phyloP scores from a whole-genome alignment of 768 basidiomycete species.

The Mycena indigotica region DNA sequence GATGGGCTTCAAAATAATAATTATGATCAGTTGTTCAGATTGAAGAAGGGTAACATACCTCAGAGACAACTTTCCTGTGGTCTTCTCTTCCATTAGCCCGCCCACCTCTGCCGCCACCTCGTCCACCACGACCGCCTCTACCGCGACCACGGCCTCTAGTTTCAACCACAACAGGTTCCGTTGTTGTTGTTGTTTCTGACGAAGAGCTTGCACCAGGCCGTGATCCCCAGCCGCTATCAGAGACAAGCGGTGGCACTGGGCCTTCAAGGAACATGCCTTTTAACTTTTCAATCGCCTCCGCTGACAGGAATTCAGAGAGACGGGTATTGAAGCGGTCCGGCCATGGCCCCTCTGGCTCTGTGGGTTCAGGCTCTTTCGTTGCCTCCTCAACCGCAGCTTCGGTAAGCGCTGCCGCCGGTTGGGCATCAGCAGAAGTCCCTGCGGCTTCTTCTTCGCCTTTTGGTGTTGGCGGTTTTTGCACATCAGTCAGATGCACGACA shows the following conservation, averaged over 20 bases:
- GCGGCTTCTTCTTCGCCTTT: conserved; percentile 39
- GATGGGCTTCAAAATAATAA: conserved; percentile 64
- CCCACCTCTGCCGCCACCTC: conserved; percentile 50
- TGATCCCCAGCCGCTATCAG: conserved; percentile 75
- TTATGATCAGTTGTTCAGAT: too few species aligned
- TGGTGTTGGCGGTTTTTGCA: conserved; percentile 66
- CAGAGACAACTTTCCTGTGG: conserved; percentile 73
- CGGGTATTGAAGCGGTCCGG: conserved; percentile 57
- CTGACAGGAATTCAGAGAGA: conserved; percentile 66
- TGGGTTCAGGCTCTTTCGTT: conserved; percentile 11
- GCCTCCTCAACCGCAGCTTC: conserved; percentile 20
- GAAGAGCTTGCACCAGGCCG: conserved; percentile 33
- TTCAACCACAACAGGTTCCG: conserved; percentile 31
- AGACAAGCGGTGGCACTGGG: conserved; percentile 70
- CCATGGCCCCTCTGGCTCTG: conserved; percentile 64
- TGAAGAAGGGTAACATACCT: conserved; percentile 56
- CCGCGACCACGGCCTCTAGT: conserved; percentile 42
- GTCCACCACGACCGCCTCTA: conserved; percentile 46
- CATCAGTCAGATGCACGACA: conserved; percentile 78
- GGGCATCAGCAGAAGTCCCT: conserved; percentile 18
- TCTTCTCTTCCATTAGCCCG: conserved; percentile 52
- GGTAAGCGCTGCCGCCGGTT: conserved; percentile 12
- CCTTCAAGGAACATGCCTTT: conserved; percentile 83
- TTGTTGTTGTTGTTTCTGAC: conserved; percentile 20
- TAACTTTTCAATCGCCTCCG: conserved; percentile 58